Base-by-base conservation (phyloP, 1,139 yeast genomes). In the Taiozyma onychis region DNA sequence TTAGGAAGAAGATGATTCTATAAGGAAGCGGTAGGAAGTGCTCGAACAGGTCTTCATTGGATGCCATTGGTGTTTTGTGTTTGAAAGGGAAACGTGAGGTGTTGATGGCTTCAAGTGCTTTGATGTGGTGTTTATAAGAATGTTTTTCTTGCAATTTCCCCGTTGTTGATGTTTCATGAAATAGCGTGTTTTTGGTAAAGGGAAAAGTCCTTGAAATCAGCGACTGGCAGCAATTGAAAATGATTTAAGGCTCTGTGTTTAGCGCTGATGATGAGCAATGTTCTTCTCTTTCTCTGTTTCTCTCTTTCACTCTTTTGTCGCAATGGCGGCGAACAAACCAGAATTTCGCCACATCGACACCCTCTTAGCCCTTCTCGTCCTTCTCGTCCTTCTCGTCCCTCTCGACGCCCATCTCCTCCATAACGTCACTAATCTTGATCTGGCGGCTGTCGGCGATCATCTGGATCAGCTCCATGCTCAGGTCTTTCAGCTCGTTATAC, bases 391-490 rank as follows among this genome's bases (percentile, higher is more conserved):
- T 9, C 24, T 37, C 18, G 9, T 37, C 41, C 18, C 7, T 22
- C 11, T 46, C 55, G 1, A 59, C 45, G 0, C 57, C 67, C 61
- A 70, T 63, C 54, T 70, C 72, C 14, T 57, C 51, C 58, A 78
- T 61, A 16, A 78, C 72, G 50, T 74, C 77, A 11, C 67, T 62
- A 26, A 77, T 65, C 45, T 73, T 66, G 24, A 75, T 65, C 46
- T 73, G 67, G 47, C 78, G 66, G 54, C 76, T 80, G 51, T 77
- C 80, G 1, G 83, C 81, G 43, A 78, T 77, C 69, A 77, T 65
- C 18, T 74, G 68, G 24, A 78, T 74, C 53, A 79, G 57, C 7
- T 73, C 72, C 55, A 76, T 60, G 1, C 83, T 81, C 13, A 73
- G 69, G 58, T 77, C 83, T 57, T 73, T 75, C 44, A 78, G 64